phyloP scores from a whole-genome alignment of 805 yeast species.

The Candida suzukii region DNA sequence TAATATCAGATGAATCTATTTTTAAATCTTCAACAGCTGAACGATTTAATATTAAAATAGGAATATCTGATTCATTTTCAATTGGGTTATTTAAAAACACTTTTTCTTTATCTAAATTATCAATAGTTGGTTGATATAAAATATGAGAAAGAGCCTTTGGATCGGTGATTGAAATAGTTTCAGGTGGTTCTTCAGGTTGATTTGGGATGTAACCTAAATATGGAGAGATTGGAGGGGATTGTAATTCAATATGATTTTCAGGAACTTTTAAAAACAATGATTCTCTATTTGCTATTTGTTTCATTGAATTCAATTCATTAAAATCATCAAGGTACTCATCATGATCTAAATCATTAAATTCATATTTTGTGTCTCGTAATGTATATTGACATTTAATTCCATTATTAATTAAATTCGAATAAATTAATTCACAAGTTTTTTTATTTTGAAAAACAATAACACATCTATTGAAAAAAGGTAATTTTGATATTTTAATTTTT shows the following conservation, averaged over 20 bases:
- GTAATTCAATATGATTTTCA: constrained; percentile 21
- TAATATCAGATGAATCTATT: not conserved
- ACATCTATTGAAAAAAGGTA: constrained; percentile 21
- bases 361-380: constrained; percentile 1
- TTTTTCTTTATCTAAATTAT: constrained; percentile 10
- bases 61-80: constrained; percentile 8
- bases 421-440: constrained; percentile 9
- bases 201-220: constrained; percentile 22
- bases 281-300: not conserved
- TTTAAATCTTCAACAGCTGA: constrained; percentile 20
- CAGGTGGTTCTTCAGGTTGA: constrained; percentile 26
- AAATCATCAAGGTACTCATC: not conserved
- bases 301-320: too few relatives aligned
- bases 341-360: not conserved
- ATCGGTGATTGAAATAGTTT: constrained; percentile 20
- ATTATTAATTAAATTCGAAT: constrained; percentile 9
- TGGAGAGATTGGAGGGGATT: constrained; percentile 30
- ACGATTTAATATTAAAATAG: constrained; percentile 20
- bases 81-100: too few relatives aligned
- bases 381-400: constrained; percentile 10
- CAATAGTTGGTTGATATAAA: constrained; percentile 18
- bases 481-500: constrained; percentile 11
- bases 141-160: constrained; percentile 23
- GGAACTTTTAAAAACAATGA: constrained; percentile 12
- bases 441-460: constrained; percentile 17